A percentile compares a stretch with the other conserved stretches of the same genome.
Evolutionary conservation across 179 eudicot genomes (phyloP).

Genomic region (Beta corolliflora): DNA sequence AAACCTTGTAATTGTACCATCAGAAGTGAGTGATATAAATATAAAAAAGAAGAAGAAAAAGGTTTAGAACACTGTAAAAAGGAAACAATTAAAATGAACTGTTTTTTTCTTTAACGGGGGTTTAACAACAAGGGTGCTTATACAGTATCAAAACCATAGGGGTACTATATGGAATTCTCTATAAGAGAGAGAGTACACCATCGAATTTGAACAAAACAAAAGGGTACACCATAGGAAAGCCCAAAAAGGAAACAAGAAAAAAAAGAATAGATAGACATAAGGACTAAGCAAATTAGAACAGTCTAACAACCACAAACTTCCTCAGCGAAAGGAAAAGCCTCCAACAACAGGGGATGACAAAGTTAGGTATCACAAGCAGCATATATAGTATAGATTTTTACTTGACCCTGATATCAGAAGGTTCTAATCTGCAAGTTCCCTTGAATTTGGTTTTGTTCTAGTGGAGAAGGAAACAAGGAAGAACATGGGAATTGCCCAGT

Average conservation of each 20-base stretch:
- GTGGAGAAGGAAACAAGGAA: neutral
- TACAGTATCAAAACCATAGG: too few species aligned
- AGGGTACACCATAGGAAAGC: too few species aligned
- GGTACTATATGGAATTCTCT: too few species aligned
- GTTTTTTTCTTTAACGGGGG: too few species aligned
- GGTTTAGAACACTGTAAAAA: too few species aligned
- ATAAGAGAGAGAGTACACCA: too few species aligned
- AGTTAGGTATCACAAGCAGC: neutral
- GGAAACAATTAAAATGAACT: too few species aligned
- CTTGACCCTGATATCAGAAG: constrained; percentile 4
- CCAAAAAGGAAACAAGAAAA: too few species aligned
- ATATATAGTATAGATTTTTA: neutral
- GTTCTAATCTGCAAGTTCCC: neutral
- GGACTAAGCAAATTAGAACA: neutral
- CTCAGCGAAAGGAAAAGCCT: neutral
- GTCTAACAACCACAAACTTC: neutral
- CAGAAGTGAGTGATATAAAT: too few species aligned
- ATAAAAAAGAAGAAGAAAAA: too few species aligned
- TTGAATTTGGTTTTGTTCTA: neutral
- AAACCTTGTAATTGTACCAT: too few species aligned
- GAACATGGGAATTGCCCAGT: neutral
- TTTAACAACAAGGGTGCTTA: too few species aligned
- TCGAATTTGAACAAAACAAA: neutral
- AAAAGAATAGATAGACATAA: neutral
- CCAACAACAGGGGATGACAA: neutral